phyloP scores from a whole-genome alignment of 2,329 filamentous ascomycete genomes.

The Colletotrichum acutatum region DNA sequence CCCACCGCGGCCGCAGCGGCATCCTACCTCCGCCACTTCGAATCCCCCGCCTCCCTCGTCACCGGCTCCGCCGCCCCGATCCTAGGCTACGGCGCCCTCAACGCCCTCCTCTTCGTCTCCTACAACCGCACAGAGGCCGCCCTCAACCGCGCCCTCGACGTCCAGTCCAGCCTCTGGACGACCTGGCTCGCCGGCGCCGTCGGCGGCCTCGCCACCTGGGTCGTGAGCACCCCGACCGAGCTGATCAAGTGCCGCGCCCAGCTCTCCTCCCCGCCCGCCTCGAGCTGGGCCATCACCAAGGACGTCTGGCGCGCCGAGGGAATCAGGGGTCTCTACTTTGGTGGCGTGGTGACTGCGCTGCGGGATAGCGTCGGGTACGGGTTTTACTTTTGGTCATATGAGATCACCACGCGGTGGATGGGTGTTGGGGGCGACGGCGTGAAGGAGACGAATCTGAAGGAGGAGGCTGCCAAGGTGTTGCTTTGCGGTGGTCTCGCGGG shows the following conservation, averaged over 20 bases:
- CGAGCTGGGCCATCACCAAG: constrained; percentile 72
- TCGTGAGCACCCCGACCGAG: constrained; percentile 89
- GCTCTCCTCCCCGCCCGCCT: constrained; percentile 60
- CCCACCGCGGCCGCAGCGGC: constrained; percentile 34
- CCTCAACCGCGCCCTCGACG: constrained; percentile 56
- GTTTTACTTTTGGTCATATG: constrained; percentile 97
- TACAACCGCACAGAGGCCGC: constrained; percentile 85
- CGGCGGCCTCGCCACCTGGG: constrained; percentile 86
- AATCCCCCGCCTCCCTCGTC: constrained; percentile 53
- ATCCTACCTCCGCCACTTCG: constrained; percentile 46
- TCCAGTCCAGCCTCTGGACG: constrained; percentile 65
- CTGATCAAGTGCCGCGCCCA: constrained; percentile 91
- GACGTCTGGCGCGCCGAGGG: constrained; percentile 68
- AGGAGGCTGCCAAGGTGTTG: constrained; percentile 72
- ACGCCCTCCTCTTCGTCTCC: constrained; percentile 87
- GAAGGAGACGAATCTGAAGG: constrained; percentile 41
- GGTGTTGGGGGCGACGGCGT: constrained; percentile 43
- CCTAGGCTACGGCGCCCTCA: constrained; percentile 89
- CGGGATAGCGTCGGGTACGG: constrained; percentile 94
- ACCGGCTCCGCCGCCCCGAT: constrained; percentile 85
- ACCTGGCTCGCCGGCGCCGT: constrained; percentile 84
- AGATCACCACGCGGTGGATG: constrained; percentile 74
- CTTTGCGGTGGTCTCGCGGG: constrained; percentile 90
- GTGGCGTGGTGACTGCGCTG: constrained; percentile 82
- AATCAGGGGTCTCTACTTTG: constrained; percentile 80